Evolutionary conservation across 1,284 basidiomycete species (phyloP), one percentile per base, ranked within the genome.

Genomic region (Volvariella volvacea): DNA sequence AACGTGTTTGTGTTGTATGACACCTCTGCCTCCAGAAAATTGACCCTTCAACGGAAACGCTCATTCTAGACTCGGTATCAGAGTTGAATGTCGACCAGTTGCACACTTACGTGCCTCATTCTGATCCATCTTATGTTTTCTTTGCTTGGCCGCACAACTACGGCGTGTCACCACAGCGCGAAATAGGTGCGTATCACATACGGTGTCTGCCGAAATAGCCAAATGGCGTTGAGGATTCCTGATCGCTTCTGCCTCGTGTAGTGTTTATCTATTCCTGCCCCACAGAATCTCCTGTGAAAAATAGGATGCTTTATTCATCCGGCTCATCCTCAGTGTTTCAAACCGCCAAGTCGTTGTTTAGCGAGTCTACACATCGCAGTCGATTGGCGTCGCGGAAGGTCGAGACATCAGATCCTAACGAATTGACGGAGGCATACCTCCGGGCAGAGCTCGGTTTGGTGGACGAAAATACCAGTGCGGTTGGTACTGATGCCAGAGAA

Each of bases 191-290:
- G 75, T 61, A 20, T 15, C n/a, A 16, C 34, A 16, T 36, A 15
- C 34, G n/a, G n/a, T n/a, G 15, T 36, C 19, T 8, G n/a, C 34
- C 34, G 4, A 36, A 16, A 15, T 7, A 37, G 21, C 17, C 30
- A 15, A 25, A 28, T 6, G 25, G 12, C 25, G 12, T 6, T 12
- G 25, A 28, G 25, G 25, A 28, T 28, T 6, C 25, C 25, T 28
- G 38, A 28, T 28, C 19, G 42, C 41, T 55, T 45, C 50, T 41
- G 46, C 39, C 4, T 25, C 39, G 8, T 43, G 21, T 2, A 89
- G 83, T 88, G 32, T 92, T 91, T 62, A 86, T 94, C 48, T 95
- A 95, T 64, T 86, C 85, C 28, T 94, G 92, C 60, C 92, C 92
- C 0, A 74, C 81, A 1, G 60, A 65, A 9, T 90, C 86, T 1